Evolutionary conservation across 1,284 basidiomycete species (phyloP).

Genomic region (Melanopsichium pennsylvanicum): DNA sequence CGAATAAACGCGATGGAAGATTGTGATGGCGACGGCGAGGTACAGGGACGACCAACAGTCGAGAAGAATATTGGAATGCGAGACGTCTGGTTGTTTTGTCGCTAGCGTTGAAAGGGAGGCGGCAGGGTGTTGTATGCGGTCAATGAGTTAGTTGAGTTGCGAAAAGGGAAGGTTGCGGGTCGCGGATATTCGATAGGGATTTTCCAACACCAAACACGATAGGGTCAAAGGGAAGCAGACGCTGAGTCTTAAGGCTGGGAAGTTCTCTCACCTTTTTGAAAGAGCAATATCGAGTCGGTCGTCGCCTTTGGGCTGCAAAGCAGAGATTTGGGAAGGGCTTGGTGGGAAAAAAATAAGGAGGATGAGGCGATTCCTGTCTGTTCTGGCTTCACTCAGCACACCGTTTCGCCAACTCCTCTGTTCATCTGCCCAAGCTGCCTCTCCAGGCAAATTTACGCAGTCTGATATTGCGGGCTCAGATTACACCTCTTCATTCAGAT

Average conservation of each 20-base stretch:
- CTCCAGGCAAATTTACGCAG: no score
- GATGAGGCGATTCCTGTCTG: no score
- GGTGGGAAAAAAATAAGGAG: no score
- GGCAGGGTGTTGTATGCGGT: constrained; percentile 21
- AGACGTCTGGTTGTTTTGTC: constrained; percentile 2
- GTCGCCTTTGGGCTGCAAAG: background rate
- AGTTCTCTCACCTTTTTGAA: background rate
- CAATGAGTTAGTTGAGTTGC: constrained; percentile 1
- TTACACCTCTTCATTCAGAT: no score
- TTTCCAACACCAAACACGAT: constrained; percentile 9
- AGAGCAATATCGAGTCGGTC: constrained; percentile 10
- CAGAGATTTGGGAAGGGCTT: no score
- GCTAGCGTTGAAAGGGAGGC: constrained; percentile 17
- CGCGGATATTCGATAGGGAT: constrained; percentile 24
- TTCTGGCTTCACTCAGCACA: no score
- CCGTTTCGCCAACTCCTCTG: no score
- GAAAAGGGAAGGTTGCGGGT: background rate
- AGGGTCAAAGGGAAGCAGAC: no score
- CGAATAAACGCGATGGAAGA: constrained; percentile 5
- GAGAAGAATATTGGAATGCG: constrained; percentile 28
- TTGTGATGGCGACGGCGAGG: constrained; percentile 3
- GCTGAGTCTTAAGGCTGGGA: no score
- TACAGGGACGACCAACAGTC: constrained; percentile 7
- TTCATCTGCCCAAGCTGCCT: constrained; percentile 9
- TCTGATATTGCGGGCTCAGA: no score